Conservation (phyloP, 441 rosid species). For the Erodium trifolium region DNA sequence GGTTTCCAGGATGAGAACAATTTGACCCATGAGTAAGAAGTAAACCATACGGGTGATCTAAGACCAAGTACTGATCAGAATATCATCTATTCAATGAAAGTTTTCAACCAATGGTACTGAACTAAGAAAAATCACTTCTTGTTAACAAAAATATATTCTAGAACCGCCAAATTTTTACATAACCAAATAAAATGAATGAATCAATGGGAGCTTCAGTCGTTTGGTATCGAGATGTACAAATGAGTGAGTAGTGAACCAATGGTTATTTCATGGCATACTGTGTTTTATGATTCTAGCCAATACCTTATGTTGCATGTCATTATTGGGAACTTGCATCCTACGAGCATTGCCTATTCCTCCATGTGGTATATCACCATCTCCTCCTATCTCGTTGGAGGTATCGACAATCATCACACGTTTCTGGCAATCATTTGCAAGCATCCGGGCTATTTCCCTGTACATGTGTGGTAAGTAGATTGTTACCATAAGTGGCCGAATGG, state of each 20-base stretch:
- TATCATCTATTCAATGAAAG: not conserved
- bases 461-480: slow-evolving; percentile 13
- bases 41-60: not conserved
- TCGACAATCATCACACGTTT: slow-evolving; percentile 95
- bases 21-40: not conserved
- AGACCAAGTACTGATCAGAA: slow-evolving; percentile 1
- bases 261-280: not conserved
- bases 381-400: slow-evolving; percentile 93
- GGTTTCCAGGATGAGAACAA: slow-evolving; percentile 7
- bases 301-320: slow-evolving; percentile 87
- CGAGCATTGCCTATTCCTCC: slow-evolving; percentile 90
- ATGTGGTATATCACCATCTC: slow-evolving; percentile 97
- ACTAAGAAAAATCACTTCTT: slow-evolving; percentile 3
- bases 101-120: not conserved
- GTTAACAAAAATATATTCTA: not conserved
- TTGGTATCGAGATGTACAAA: not conserved
- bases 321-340: slow-evolving; percentile 86
- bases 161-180: not conserved
- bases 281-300: slow-evolving; percentile 7
- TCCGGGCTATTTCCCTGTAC: slow-evolving; percentile 75
- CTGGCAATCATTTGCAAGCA: slow-evolving; percentile 79
- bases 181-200: slow-evolving; percentile 1
- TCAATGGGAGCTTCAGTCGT: not conserved
- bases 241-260: not conserved
- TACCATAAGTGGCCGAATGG: slow-evolving; percentile 11